Base-by-base conservation (phyloP, 1,284 basidiomycete genomes). In the Cystobasidium slooffiae region DNA sequence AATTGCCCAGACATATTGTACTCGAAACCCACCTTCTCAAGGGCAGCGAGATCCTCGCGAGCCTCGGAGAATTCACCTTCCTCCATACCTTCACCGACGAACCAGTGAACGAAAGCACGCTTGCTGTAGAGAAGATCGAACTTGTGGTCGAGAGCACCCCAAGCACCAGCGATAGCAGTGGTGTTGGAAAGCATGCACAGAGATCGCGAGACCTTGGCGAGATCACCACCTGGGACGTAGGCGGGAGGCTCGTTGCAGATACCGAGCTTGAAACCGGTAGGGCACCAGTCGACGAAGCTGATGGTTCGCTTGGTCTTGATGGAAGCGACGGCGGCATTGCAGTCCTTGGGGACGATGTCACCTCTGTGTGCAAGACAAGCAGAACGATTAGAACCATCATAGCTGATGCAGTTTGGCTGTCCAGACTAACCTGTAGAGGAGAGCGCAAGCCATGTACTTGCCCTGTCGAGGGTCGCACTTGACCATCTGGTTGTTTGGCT, bases 271-370 rank as follows among this genome's bases (percentile, higher is more conserved):
- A 91, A 97, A 89, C 83, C 95, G 88, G 95, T 97, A 63, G 94
- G 94, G 85, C 96, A 98, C 96, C 96, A 99, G 84, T 99, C 96
- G 79, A 84, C 84, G 80, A 94, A 94, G 83, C 97, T 94, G 81
- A 99, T 97, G 43, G 94, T 95, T 79, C 91, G 89, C 88, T 94
- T 96, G 76, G 94, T 97, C 88, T 96, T 97, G 86, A 98, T 93
- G 80, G 88, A 91, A 72, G 92, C 90, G 78, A 98, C 92, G 75
- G 96, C 95, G 75, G 92, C 89, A 80, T 95, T 93, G 81, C 91
- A 92, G 83, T 98, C 96, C 87, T 97, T 97, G 81, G 95, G 94
- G 64, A 96, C 95, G 78, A 98, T 94, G 82, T 99, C 95, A 80
- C 96, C 95, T 82, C 95, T 93, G 86, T n/a, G 18, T 24, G n/a